Conservation (phyloP, 805 yeast genomes). For the Yarrowia divulgata region DNA sequence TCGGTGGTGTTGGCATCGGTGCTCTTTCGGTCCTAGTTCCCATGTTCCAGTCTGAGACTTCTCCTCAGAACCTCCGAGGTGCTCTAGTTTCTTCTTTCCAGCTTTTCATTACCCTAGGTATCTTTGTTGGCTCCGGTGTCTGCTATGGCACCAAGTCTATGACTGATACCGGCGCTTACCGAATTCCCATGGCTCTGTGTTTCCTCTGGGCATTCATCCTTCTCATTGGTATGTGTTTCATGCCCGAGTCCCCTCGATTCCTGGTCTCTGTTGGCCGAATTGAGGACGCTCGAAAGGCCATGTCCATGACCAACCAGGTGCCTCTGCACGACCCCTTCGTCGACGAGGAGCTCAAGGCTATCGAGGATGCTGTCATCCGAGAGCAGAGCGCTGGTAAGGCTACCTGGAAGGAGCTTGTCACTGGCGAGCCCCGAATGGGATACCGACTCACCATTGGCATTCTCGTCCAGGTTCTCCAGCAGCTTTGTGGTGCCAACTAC, state of each 20-base stretch:
- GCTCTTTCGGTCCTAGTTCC: constrained; percentile 79
- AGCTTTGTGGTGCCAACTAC: constrained; percentile 70
- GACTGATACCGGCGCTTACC: constrained; percentile 59
- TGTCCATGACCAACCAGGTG: constrained; percentile 56
- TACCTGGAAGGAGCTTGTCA: constrained; percentile 59
- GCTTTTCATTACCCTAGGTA: constrained; percentile 75
- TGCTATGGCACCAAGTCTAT: constrained; percentile 70
- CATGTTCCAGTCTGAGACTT: constrained; percentile 77
- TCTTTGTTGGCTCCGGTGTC: constrained; percentile 72
- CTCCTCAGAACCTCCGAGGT: constrained; percentile 82
- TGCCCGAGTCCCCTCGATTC: constrained; percentile 82
- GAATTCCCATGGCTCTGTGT: constrained; percentile 78
- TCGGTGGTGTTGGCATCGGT: constrained; percentile 83
- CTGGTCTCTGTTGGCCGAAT: constrained; percentile 63
- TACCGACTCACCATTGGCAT: constrained; percentile 30
- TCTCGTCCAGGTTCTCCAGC: constrained; percentile 58
- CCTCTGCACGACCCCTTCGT: constrained; percentile 50
- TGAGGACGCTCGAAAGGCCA: constrained; percentile 63
- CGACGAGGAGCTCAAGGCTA: constrained; percentile 51
- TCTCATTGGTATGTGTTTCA: constrained; percentile 64
- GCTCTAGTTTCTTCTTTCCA: constrained; percentile 79
- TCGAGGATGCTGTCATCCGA: constrained; percentile 53
- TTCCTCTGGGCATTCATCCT: constrained; percentile 72
- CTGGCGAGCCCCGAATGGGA: constrained; percentile 49
- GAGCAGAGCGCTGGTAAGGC: constrained; percentile 55